phyloP scores from a whole-genome alignment of 2,329 filamentous ascomycete species.

The Clathrospora elynae region DNA sequence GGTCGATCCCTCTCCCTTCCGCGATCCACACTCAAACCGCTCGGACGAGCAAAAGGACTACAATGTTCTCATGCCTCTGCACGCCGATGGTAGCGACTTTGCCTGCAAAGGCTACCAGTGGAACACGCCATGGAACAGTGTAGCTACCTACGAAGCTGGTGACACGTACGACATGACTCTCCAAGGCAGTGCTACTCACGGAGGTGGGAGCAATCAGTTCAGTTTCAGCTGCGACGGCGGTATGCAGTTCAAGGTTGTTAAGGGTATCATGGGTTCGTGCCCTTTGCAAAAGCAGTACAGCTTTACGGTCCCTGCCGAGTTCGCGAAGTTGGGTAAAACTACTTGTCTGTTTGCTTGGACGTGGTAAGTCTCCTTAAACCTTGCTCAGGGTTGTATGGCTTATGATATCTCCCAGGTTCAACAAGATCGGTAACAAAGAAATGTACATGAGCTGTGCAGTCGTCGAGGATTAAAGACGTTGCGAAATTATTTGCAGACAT shows the following conservation, averaged over 20 bases:
- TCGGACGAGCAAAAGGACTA: slow-evolving; percentile 63
- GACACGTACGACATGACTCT: slow-evolving; percentile 67
- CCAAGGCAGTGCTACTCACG: slow-evolving; percentile 63
- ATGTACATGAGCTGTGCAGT: slow-evolving; percentile 88
- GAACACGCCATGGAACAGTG: slow-evolving; percentile 57
- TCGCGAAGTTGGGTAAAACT: not conserved
- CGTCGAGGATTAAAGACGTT: slow-evolving; percentile 57
- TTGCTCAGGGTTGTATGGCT: not conserved
- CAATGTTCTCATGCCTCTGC: slow-evolving; percentile 71
- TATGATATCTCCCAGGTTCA: slow-evolving; percentile 55
- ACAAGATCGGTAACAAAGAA: slow-evolving; percentile 76
- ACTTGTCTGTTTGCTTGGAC: slow-evolving; percentile 72
- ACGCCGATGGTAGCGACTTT: slow-evolving; percentile 66
- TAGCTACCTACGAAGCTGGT: slow-evolving; percentile 67
- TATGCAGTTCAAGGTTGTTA: slow-evolving; percentile 69
- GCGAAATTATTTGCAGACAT: too few species aligned
- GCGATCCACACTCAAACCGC: slow-evolving; percentile 53
- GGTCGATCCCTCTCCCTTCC: slow-evolving; percentile 60
- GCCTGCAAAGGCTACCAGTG: slow-evolving; percentile 74
- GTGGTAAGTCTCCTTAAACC: slow-evolving; percentile 13
- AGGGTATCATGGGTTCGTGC: slow-evolving; percentile 66
- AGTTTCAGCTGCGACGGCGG: slow-evolving; percentile 75
- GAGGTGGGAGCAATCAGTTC: slow-evolving; percentile 77
- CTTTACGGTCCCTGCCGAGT: slow-evolving; percentile 55
- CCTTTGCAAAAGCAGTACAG: slow-evolving; percentile 60